Evolutionary conservation across 805 yeast species (phyloP).

Genomic region (Yarrowia alimentaria): DNA sequence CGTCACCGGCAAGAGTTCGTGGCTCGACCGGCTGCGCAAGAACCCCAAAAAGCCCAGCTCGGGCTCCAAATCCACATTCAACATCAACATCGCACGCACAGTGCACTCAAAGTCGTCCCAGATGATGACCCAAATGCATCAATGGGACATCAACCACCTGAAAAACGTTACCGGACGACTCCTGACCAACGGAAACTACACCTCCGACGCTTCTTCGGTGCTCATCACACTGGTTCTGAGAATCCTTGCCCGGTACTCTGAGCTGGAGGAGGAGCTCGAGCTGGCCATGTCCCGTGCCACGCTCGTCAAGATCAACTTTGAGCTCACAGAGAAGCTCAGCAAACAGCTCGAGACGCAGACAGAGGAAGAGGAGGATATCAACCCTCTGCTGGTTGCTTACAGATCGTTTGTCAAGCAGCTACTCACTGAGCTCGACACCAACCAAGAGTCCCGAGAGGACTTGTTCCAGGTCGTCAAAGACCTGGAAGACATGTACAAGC

Average conservation of each 20-base stretch:
- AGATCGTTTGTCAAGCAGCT: conserved; percentile 33
- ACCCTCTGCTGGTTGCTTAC: conserved; percentile 32
- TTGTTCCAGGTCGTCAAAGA: conserved; percentile 33
- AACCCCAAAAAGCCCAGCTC: conserved; percentile 29
- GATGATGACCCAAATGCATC: conserved; percentile 30
- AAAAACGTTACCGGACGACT: conserved; percentile 35
- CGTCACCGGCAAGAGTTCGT: conserved; percentile 21
- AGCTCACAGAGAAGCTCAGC: conserved; percentile 32
- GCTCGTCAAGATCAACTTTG: conserved; percentile 38
- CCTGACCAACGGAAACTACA: conserved; percentile 26
- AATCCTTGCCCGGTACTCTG: conserved; percentile 33
- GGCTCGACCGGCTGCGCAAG: conserved; percentile 14
- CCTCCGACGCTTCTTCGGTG: conserved; percentile 37
- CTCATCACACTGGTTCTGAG: conserved; percentile 38
- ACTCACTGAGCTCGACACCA: conserved; percentile 32
- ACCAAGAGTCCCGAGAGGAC: conserved; percentile 30
- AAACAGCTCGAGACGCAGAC: conserved; percentile 6
- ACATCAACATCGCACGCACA: conserved; percentile 20
- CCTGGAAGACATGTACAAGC: conserved; percentile 32
- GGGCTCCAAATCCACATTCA: conserved; percentile 25
- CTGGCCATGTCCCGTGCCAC: conserved; percentile 38
- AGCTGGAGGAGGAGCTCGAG: conserved; percentile 37
- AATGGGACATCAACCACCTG: conserved; percentile 36
- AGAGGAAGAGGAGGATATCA: conserved; percentile 7
- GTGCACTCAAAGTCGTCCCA: conserved; percentile 9